A percentile compares a stretch with the other conserved stretches of the same genome.
These are phyloP conservation scores for Fonsecaea pedrosoi DNA, from an alignment of 2,329 filamentous ascomycete species.

Conservation along the genomic window DNA sequence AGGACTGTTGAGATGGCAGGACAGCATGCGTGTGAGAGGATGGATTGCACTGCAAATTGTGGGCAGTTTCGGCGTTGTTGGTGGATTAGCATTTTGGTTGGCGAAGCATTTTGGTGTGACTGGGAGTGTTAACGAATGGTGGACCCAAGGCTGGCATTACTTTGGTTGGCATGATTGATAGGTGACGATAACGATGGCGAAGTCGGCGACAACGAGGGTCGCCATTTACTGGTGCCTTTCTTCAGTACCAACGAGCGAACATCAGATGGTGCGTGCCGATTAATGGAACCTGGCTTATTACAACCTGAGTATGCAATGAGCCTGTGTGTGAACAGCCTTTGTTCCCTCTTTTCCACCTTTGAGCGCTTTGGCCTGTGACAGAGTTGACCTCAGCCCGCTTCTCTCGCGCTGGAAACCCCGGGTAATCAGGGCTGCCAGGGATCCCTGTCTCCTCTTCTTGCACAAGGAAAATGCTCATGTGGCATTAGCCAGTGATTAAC, in stretches of 20 bases:
- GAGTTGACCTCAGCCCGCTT: background rate
- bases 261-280: background rate
- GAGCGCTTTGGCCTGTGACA: background rate
- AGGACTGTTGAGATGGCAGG: constrained; percentile 73
- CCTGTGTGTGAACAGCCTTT: background rate
- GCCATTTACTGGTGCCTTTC: background rate
- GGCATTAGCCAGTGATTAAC: background rate
- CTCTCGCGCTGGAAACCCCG: background rate
- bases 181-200: constrained; percentile 2
- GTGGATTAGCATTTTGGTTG: constrained; percentile 72
- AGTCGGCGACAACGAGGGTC: constrained; percentile 1
- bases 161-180: constrained; percentile 31
- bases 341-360: background rate
- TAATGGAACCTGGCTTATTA: background rate
- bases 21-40: constrained; percentile 68
- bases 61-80: constrained; percentile 75
- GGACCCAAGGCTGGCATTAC: constrained; percentile 34
- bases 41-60: constrained; percentile 75
- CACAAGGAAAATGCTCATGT: background rate
- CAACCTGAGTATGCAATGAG: background rate
- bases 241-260: background rate
- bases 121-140: constrained; percentile 37
- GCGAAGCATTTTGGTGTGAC: constrained; percentile 51
- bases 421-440: background rate
- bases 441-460: background rate